Evolutionary conservation across 2,329 filamentous ascomycete genomes (phyloP).

Genomic region (Hortaea sp.): DNA sequence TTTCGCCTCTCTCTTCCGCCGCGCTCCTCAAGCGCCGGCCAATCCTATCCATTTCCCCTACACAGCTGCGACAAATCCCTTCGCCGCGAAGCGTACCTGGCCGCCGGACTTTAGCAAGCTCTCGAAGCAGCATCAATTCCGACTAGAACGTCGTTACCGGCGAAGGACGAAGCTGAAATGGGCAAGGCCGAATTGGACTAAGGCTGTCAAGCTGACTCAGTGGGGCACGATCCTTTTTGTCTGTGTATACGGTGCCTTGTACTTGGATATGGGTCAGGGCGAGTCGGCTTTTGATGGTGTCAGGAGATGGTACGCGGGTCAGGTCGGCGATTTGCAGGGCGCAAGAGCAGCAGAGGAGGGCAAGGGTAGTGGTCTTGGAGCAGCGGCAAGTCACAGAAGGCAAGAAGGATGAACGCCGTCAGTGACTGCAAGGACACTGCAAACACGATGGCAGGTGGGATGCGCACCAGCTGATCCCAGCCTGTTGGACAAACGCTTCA

Average conservation of each 20-base stretch:
- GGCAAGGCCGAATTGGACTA: conserved; percentile 54
- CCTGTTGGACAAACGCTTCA: neutral
- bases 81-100: conserved; percentile 62
- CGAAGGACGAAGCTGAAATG: conserved; percentile 54
- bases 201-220: conserved; percentile 55
- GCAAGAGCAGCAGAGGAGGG: neutral
- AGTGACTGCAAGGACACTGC: no score
- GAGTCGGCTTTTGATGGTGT: conserved; percentile 44
- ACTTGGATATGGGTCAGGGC: conserved; percentile 46
- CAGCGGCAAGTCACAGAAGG: neutral
- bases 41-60: conserved; percentile 17
- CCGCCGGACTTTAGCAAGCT: conserved; percentile 66
- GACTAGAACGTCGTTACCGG: conserved; percentile 70
- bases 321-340: neutral
- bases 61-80: conserved; percentile 44
- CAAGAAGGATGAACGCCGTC: neutral
- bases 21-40: conserved; percentile 10
- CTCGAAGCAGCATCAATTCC: conserved; percentile 61
- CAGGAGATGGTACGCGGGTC: conserved; percentile 18
- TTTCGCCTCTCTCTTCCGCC: conserved; percentile 18
- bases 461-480: neutral
- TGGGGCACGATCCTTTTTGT: conserved; percentile 48
- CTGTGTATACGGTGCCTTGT: conserved; percentile 48
- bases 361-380: neutral
- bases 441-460: no score